Conservation (phyloP, 2,329 filamentous ascomycete species). For the Neofusicoccum sp. region DNA sequence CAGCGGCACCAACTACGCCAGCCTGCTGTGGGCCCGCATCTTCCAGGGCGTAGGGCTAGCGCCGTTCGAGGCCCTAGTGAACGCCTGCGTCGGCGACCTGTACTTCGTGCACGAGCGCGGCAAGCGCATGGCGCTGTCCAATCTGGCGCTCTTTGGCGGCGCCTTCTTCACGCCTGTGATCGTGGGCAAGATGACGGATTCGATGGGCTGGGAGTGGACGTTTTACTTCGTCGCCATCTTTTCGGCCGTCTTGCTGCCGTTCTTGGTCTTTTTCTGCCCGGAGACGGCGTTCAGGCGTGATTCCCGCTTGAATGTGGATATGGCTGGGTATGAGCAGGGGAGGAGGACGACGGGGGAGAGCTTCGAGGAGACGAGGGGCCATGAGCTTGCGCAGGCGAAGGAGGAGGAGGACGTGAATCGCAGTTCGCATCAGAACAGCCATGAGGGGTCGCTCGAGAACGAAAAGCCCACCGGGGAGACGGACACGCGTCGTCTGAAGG, state of each 20-base stretch:
- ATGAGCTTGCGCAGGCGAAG: conserved; percentile 1
- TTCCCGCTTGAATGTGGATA: conserved; percentile 67
- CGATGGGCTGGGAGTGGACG: conserved; percentile 79
- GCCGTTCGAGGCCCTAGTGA: conserved; percentile 87
- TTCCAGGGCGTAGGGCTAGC: conserved; percentile 84
- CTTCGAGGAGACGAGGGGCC: background rate
- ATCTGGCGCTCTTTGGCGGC: conserved; percentile 68
- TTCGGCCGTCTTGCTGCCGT: conserved; percentile 64
- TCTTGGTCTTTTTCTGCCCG: conserved; percentile 75
- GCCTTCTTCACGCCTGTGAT: conserved; percentile 82
- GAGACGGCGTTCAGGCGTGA: conserved; percentile 78
- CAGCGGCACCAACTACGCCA: conserved; percentile 65
- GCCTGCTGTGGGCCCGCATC: conserved; percentile 73
- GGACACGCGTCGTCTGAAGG: background rate
- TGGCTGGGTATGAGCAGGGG: conserved; percentile 32
- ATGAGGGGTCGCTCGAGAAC: background rate
- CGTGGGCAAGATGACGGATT: conserved; percentile 77
- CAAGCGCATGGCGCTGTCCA: conserved; percentile 79
- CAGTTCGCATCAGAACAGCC: conserved; percentile 5
- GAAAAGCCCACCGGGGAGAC: background rate
- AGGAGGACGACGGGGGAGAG: background rate
- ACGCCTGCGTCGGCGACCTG: conserved; percentile 83
- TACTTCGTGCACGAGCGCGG: conserved; percentile 88
- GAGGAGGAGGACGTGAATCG: background rate
- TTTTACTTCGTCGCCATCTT: conserved; percentile 91